Evolutionary conservation across 2,329 filamentous ascomycete genomes (phyloP).

Genomic region (Diplodia corticola): DNA sequence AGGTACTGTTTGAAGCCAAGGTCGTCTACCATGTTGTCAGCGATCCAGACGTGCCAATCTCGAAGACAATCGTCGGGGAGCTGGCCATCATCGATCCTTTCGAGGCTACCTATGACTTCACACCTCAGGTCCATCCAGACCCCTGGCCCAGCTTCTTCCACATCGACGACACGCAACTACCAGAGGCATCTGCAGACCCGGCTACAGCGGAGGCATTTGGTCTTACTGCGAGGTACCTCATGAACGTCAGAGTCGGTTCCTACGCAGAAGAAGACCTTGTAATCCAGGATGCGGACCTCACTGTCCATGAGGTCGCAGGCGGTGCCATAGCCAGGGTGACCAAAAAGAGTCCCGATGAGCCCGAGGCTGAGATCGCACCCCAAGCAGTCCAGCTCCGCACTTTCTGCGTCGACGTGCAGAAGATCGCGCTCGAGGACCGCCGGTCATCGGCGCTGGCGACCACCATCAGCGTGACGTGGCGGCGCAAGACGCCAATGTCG

Average conservation of each 20-base stretch:
- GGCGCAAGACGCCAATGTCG: conserved; percentile 48
- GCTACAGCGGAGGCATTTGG: conserved; percentile 51
- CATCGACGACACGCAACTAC: conserved; percentile 47
- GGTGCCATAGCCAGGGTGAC: conserved; percentile 58
- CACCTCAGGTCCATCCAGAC: conserved; percentile 73
- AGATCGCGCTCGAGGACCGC: conserved; percentile 78
- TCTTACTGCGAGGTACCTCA: conserved; percentile 76
- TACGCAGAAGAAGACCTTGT: conserved; percentile 67
- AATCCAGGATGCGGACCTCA: conserved; percentile 65
- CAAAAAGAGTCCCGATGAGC: conserved; percentile 30
- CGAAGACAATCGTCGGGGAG: conserved; percentile 68
- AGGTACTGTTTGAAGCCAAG: conserved; percentile 70
- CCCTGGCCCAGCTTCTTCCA: conserved; percentile 88
- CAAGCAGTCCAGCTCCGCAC: conserved; percentile 70
- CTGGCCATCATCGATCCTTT: conserved; percentile 80
- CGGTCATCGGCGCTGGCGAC: conserved; percentile 73
- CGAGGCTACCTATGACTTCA: conserved; percentile 86
- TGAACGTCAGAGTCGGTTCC: conserved; percentile 71
- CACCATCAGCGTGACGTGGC: conserved; percentile 75
- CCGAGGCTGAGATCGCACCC: conserved; percentile 52
- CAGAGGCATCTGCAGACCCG: conserved; percentile 36
- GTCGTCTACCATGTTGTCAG: conserved; percentile 76
- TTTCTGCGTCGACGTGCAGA: conserved; percentile 75
- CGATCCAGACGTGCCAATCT: conserved; percentile 77
- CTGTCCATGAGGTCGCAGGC: conserved; percentile 61